A percentile compares a stretch with the other conserved stretches of the same genome.
These are phyloP conservation scores for Pulveroboletus sp. DNA, from an alignment of 768 basidiomycete species.

Conservation along the genomic window DNA sequence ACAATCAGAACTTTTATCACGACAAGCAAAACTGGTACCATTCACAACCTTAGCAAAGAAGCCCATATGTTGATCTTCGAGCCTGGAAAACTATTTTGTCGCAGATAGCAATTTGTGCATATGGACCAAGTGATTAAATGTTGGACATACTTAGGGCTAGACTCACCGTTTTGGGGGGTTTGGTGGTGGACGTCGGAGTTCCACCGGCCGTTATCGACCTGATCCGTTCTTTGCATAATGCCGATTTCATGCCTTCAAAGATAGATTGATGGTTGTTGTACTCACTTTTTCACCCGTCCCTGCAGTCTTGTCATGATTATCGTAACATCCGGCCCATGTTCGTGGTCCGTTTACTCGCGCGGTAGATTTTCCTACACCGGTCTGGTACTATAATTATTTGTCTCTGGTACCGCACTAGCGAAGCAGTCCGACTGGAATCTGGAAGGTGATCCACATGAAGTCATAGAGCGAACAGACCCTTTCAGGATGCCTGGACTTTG, in stretches of 20 bases:
- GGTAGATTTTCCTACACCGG: too few species aligned
- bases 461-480: too few species aligned
- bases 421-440: too few species aligned
- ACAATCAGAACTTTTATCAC: slow-evolving; percentile 5
- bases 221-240: background rate
- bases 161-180: background rate
- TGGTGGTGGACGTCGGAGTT: slow-evolving; percentile 1
- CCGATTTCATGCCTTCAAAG: background rate
- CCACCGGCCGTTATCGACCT: background rate
- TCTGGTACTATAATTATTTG: too few species aligned
- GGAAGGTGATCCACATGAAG: too few species aligned
- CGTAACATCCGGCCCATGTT: background rate
- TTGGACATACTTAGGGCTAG: background rate
- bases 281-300: slow-evolving; percentile 1
- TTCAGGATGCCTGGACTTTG: too few species aligned
- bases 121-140: background rate
- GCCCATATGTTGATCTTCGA: background rate
- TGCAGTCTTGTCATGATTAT: slow-evolving; percentile 1
- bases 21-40: slow-evolving; percentile 7
- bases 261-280: background rate
- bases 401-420: too few species aligned
- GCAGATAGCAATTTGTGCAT: background rate
- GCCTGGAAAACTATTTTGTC: background rate
- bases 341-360: background rate
- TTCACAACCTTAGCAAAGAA: slow-evolving; percentile 1